Conservation (phyloP, 2,329 filamentous ascomycete genomes). For the Lanzia echinophila region DNA sequence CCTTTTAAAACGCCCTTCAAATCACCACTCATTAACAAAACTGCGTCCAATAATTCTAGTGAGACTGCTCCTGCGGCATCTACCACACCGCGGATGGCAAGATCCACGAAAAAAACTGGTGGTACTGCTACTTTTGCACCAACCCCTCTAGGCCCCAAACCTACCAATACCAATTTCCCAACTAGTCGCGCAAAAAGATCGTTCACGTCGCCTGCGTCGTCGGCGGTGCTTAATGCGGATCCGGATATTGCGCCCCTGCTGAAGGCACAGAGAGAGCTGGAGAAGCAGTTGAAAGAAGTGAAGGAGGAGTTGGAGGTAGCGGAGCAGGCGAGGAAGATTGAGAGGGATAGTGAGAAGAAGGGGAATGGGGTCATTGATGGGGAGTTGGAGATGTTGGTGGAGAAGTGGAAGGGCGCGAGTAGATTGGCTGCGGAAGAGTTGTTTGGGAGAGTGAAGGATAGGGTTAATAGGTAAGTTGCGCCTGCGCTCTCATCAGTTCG, state of each 20-base stretch:
- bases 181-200: slow-evolving; percentile 14
- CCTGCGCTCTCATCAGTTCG: too few species aligned
- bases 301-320: slow-evolving; percentile 41
- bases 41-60: slow-evolving; percentile 12
- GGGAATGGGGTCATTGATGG: slow-evolving; percentile 46
- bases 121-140: too few species aligned
- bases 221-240: slow-evolving; percentile 26
- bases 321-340: slow-evolving; percentile 47
- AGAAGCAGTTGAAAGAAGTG: slow-evolving; percentile 25
- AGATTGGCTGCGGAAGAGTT: slow-evolving; percentile 61
- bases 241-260: slow-evolving; percentile 29
- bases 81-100: neutral
- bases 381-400: slow-evolving; percentile 49
- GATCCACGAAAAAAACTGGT: neutral
- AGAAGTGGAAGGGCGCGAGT: slow-evolving; percentile 55
- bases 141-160: neutral
- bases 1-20: slow-evolving; percentile 47
- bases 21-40: slow-evolving; percentile 16
- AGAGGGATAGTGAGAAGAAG: slow-evolving; percentile 27
- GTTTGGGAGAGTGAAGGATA: slow-evolving; percentile 52
- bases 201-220: slow-evolving; percentile 29
- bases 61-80: slow-evolving; percentile 1
- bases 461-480: slow-evolving; percentile 41
- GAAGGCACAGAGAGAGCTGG: slow-evolving; percentile 29
- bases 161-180: neutral